Conservation (phyloP, 305 asterid genomes). For the Rubia peregrina region DNA sequence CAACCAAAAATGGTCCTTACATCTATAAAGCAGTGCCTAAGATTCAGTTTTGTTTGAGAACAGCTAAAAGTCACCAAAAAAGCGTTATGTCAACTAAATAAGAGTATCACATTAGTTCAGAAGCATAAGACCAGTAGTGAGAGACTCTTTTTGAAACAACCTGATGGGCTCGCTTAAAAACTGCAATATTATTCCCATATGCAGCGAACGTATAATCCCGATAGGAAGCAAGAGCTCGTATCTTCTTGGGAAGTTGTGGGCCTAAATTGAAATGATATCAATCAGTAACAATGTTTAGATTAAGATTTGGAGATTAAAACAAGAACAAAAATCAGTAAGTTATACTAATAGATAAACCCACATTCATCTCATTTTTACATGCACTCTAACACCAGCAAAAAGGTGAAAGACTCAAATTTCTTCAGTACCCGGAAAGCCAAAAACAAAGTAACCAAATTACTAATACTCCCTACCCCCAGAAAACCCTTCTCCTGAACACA, state of each 20-base stretch:
- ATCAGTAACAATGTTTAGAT: constrained; percentile 6
- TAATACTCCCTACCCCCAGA: neutral
- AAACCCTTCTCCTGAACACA: neutral
- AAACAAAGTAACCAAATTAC: neutral
- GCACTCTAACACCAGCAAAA: neutral
- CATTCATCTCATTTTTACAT: neutral
- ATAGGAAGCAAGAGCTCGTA: constrained; percentile 79
- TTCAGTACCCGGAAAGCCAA: neutral
- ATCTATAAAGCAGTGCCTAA: neutral
- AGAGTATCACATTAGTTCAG: neutral
- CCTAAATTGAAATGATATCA: constrained; percentile 39
- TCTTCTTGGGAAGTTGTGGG: constrained; percentile 85
- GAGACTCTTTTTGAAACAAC: constrained; percentile 25
- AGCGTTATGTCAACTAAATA: no score
- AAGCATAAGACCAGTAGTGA: constrained; percentile 1
- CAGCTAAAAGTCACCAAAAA: neutral
- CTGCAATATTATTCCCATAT: constrained; percentile 63
- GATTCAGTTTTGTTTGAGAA: neutral
- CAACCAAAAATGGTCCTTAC: neutral
- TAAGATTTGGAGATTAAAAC: no score
- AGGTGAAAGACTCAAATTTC: neutral
- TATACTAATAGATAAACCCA: neutral
- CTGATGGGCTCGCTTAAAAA: constrained; percentile 89
- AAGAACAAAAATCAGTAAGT: neutral
- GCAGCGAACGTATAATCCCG: constrained; percentile 89